phyloP scores from a whole-genome alignment of 805 yeast genomes.

The Tetrapisispora namnaoensis region DNA sequence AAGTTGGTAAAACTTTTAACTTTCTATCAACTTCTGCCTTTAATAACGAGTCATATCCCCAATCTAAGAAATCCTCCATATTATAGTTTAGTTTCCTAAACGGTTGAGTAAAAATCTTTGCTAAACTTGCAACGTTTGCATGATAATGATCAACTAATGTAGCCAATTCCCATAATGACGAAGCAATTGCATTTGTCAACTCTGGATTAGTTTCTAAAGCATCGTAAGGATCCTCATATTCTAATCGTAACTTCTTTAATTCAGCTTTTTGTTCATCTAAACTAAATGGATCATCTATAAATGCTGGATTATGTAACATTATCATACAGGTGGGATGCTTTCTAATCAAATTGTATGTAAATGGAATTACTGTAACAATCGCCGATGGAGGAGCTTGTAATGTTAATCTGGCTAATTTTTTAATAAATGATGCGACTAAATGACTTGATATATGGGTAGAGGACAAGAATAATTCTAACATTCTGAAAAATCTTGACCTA shows the following conservation, averaged over 20 bases:
- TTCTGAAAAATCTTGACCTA: slow-evolving; percentile 78
- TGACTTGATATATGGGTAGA: slow-evolving; percentile 81
- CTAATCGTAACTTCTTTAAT: slow-evolving; percentile 12
- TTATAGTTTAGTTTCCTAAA: slow-evolving; percentile 79
- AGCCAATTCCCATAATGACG: slow-evolving; percentile 89
- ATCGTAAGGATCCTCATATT: slow-evolving; percentile 57
- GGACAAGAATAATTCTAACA: slow-evolving; percentile 74
- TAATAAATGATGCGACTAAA: slow-evolving; percentile 82
- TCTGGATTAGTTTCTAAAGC: slow-evolving; percentile 61
- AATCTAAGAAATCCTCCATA: slow-evolving; percentile 89
- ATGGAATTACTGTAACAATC: slow-evolving; percentile 79
- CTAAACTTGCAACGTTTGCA: slow-evolving; percentile 89
- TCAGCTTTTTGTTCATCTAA: slow-evolving; percentile 21
- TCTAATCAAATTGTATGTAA: slow-evolving; percentile 77
- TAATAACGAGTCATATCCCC: slow-evolving; percentile 63
- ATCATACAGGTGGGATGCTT: slow-evolving; percentile 93
- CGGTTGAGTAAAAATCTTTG: slow-evolving; percentile 81
- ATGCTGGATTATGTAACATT: slow-evolving; percentile 50
- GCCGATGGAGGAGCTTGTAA: slow-evolving; percentile 81
- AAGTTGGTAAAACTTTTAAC: slow-evolving; percentile 62
- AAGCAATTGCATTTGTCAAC: slow-evolving; percentile 65
- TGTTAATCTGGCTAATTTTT: slow-evolving; percentile 64
- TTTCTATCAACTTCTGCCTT: slow-evolving; percentile 55
- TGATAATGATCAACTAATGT: slow-evolving; percentile 78
- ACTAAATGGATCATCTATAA: slow-evolving; percentile 20